Evolutionary conservation across 1,139 yeast genomes (phyloP).

Genomic region (Geotrichum candidum): DNA sequence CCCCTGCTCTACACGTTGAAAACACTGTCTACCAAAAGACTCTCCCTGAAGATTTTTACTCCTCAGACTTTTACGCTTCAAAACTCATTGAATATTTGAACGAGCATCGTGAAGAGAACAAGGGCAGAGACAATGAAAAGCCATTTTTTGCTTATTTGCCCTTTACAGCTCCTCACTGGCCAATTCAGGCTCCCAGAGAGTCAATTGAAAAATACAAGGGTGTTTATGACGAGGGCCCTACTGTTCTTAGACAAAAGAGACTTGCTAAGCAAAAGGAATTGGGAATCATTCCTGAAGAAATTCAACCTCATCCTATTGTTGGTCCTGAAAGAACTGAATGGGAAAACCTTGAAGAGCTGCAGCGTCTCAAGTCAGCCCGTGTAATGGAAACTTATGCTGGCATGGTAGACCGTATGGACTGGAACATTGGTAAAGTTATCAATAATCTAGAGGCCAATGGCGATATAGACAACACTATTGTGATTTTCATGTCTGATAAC

Average conservation of each 20-base stretch:
- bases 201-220: slow-evolving; percentile 46
- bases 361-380: slow-evolving; percentile 36
- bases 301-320: slow-evolving; percentile 44
- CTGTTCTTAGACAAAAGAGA: slow-evolving; percentile 39
- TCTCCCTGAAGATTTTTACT: slow-evolving; percentile 41
- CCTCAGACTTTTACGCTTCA: slow-evolving; percentile 43
- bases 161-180: slow-evolving; percentile 61
- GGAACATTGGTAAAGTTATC: slow-evolving; percentile 45
- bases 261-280: slow-evolving; percentile 38
- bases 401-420: slow-evolving; percentile 51
- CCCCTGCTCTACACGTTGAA: slow-evolving; percentile 35
- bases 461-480: slow-evolving; percentile 48
- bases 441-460: slow-evolving; percentile 38
- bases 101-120: slow-evolving; percentile 16
- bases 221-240: slow-evolving; percentile 47
- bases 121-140: slow-evolving; percentile 21
- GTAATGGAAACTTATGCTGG: slow-evolving; percentile 56
- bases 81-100: slow-evolving; percentile 40
- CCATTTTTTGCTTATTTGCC: slow-evolving; percentile 52
- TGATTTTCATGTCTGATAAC: slow-evolving; percentile 54
- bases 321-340: slow-evolving; percentile 41
- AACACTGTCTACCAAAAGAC: slow-evolving; percentile 39
- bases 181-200: slow-evolving; percentile 50
- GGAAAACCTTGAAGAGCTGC: slow-evolving; percentile 39
- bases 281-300: slow-evolving; percentile 43